Evolutionary conservation across 2,329 filamentous ascomycete genomes (phyloP).

Genomic region (Emericellopsis atlantica): DNA sequence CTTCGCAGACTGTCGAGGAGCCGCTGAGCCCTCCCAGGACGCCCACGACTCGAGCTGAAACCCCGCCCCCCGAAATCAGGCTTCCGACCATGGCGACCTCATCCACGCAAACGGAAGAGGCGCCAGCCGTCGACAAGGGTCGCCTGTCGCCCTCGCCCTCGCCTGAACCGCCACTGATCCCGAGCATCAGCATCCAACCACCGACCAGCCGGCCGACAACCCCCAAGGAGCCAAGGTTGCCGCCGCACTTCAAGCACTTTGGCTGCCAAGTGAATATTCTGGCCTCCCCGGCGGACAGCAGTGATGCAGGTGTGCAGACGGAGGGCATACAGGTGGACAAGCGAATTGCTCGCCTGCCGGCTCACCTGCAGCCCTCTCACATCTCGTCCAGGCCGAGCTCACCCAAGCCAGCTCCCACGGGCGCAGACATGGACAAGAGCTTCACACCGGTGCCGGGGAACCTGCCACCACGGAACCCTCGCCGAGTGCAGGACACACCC

Average conservation of each 20-base stretch:
- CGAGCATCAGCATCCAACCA: slow-evolving; percentile 84
- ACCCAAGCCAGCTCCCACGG: slow-evolving; percentile 22
- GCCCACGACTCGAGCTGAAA: slow-evolving; percentile 36
- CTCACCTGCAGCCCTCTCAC: slow-evolving; percentile 67
- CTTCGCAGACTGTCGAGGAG: slow-evolving; percentile 49
- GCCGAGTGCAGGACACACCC: slow-evolving; percentile 26
- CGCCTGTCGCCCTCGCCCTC: slow-evolving; percentile 12
- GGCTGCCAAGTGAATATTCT: slow-evolving; percentile 61
- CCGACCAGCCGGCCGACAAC: slow-evolving; percentile 75
- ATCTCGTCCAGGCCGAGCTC: slow-evolving; percentile 52
- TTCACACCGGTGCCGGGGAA: slow-evolving; percentile 40
- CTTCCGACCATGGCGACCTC: slow-evolving; percentile 33
- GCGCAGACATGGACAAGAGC: slow-evolving; percentile 18
- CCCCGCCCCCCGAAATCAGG: slow-evolving; percentile 22
- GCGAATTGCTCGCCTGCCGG: slow-evolving; percentile 60
- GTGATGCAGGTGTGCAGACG: slow-evolving; percentile 54
- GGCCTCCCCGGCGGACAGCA: slow-evolving; percentile 9
- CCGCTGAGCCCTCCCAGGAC: slow-evolving; percentile 54
- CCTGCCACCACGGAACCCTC: slow-evolving; percentile 44
- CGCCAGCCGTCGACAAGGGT: slow-evolving; percentile 1
- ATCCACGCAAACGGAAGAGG: slow-evolving; percentile 47
- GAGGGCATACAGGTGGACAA: slow-evolving; percentile 81
- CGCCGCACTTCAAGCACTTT: slow-evolving; percentile 73
- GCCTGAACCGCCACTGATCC: slow-evolving; percentile 45
- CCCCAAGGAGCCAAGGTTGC: slow-evolving; percentile 58